Conservation (phyloP, 164 flowering plant species). For the Vitis riparia region DNA sequence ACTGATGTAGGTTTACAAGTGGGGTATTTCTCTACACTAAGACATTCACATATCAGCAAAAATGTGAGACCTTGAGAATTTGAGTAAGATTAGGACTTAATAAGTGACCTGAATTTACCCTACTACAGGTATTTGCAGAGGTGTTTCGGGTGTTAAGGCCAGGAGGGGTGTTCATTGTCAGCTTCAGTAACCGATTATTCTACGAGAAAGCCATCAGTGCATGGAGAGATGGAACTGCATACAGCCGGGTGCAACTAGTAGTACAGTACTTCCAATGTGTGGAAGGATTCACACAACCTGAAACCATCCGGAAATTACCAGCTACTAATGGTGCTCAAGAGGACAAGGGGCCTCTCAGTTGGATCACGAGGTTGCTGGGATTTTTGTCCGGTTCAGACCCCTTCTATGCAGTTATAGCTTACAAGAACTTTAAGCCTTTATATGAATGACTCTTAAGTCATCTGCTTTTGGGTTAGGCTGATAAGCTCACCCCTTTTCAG, state of each 20-base stretch:
- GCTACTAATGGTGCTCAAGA: conserved; percentile 18
- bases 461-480: too few relatives aligned
- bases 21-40: too few relatives aligned
- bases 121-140: conserved; percentile 72
- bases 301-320: conserved; percentile 46
- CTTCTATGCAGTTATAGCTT: conserved; percentile 75
- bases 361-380: conserved; percentile 43
- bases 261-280: conserved; percentile 73
- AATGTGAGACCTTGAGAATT: not conserved
- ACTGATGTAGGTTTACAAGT: too few relatives aligned
- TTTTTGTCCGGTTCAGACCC: conserved; percentile 64
- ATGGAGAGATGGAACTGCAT: conserved; percentile 77
- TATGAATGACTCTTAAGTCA: conserved; percentile 25
- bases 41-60: not conserved
- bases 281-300: conserved; percentile 71
- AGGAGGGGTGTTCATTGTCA: conserved; percentile 78
- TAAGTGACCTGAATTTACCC: not conserved
- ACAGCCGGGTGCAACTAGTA: conserved; percentile 69
- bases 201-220: conserved; percentile 70
- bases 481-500: too few relatives aligned
- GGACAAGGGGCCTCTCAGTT: conserved; percentile 29
- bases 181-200: conserved; percentile 80
- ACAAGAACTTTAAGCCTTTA: conserved; percentile 64
- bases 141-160: conserved; percentile 71
- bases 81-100: not conserved